Percentiles rank a stretch among this genome's conserved stretches.
Evolutionary conservation across 2,329 filamentous ascomycete species (phyloP).

Genomic region (Exophiala oligosperma): DNA sequence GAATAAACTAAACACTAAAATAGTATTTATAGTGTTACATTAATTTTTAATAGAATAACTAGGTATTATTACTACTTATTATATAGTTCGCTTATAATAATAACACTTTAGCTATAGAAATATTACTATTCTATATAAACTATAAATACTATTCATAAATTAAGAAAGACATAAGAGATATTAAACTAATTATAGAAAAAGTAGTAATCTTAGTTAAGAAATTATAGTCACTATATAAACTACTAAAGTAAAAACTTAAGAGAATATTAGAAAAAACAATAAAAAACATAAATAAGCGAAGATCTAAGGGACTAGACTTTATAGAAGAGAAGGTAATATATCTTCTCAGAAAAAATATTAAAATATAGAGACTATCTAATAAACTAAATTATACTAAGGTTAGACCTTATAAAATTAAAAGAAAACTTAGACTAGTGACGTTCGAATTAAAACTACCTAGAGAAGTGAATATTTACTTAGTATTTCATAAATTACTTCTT

Average conservation of each 20-base stretch:
- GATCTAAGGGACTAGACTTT: background rate
- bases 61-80: background rate
- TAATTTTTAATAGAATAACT: too few species aligned
- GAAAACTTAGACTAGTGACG: constrained; percentile 12
- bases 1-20: too few species aligned
- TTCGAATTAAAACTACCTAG: constrained; percentile 12
- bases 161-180: background rate
- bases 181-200: background rate
- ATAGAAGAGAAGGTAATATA: constrained; percentile 13
- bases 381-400: constrained; percentile 17
- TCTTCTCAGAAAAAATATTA: constrained; percentile 17
- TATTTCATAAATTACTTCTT: constrained; percentile 18
- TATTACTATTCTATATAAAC: constrained; percentile 15
- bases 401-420: background rate
- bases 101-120: constrained; percentile 1
- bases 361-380: constrained; percentile 13
- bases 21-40: too few species aligned
- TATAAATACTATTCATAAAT: constrained; percentile 11
- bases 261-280: constrained; percentile 7
- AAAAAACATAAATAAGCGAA: constrained; percentile 6
- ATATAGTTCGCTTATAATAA: constrained; percentile 8
- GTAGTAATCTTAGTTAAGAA: too few species aligned
- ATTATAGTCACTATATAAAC: constrained; percentile 5
- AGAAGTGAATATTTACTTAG: constrained; percentile 9
- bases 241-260: constrained; percentile 9